phyloP scores from a whole-genome alignment of 148 eudicot genomes.

The Rhododendron ovatum region DNA sequence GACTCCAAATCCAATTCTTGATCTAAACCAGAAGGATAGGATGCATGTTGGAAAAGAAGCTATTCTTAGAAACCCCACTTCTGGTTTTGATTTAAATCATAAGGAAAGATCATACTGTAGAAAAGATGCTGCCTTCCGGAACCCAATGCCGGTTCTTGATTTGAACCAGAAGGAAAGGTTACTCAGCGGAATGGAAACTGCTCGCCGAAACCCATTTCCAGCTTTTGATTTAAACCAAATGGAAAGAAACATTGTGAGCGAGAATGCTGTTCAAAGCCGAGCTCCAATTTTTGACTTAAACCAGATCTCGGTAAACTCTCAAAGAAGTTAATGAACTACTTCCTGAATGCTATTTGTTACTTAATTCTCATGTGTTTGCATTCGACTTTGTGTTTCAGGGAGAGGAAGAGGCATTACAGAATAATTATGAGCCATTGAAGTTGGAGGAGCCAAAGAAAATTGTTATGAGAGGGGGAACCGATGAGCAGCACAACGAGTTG shows the following conservation, averaged over 20 bases:
- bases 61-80: neutral
- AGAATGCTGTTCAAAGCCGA: constrained; percentile 19
- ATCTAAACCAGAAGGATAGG: constrained; percentile 17
- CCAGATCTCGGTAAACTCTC: constrained; percentile 37
- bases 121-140: constrained; percentile 15
- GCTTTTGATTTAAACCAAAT: constrained; percentile 17
- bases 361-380: neutral
- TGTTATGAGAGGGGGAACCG: constrained; percentile 16
- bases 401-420: constrained; percentile 31
- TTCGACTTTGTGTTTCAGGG: constrained; percentile 13
- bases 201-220: neutral
- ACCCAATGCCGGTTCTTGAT: constrained; percentile 16
- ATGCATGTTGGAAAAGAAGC: constrained; percentile 7
- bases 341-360: neutral
- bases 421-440: constrained; percentile 8
- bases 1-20: neutral
- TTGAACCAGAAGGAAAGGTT: constrained; percentile 28
- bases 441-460: constrained; percentile 20
- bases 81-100: constrained; percentile 20
- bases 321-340: neutral
- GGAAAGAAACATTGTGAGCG: constrained; percentile 16
- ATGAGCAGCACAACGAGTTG: constrained; percentile 26
- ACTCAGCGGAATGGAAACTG: constrained; percentile 19
- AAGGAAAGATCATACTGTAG: constrained; percentile 12
- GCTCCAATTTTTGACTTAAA: constrained; percentile 53